Percentiles rank a stretch among this genome's conserved stretches.
Evolutionary conservation across 371 early-diverging fungal species (phyloP).

Genomic region (Parasitella parasitica): DNA sequence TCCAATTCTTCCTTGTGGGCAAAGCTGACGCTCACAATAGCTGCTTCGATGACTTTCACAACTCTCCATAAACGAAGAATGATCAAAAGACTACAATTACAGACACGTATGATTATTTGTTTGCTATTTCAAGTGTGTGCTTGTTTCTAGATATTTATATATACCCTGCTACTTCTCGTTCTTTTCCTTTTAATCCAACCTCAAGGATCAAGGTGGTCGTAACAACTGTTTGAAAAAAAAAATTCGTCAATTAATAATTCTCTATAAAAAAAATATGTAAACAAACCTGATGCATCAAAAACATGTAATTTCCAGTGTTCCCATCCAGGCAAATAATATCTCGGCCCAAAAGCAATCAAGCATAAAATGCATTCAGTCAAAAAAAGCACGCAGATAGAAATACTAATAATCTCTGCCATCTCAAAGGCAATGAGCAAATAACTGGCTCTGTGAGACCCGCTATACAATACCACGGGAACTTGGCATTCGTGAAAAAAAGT

Average conservation of each 20-base stretch:
- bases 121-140: not conserved
- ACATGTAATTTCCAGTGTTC: conserved; percentile 49
- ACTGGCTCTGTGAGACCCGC: not conserved
- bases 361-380: conserved; percentile 35
- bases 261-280: too few species aligned
- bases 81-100: conserved; percentile 34
- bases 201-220: conserved; percentile 42
- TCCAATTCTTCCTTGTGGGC: conserved; percentile 31
- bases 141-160: not conserved
- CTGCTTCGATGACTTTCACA: conserved; percentile 48
- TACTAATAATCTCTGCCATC: conserved; percentile 31
- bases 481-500: conserved; percentile 36
- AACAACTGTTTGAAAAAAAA: conserved; percentile 32
- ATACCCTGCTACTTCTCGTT: conserved; percentile 53
- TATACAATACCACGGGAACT: not conserved
- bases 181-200: conserved; percentile 45
- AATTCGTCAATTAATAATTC: too few species aligned
- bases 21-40: conserved; percentile 33
- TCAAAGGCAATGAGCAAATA: conserved; percentile 27
- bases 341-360: conserved; percentile 44
- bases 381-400: conserved; percentile 38
- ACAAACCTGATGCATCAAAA: conserved; percentile 42
- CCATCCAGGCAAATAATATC: conserved; percentile 41
- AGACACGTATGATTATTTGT: too few species aligned
- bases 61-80: conserved; percentile 53